Evolutionary conservation across 306 rosid species (phyloP).

Genomic region (Boehmeria nivea): DNA sequence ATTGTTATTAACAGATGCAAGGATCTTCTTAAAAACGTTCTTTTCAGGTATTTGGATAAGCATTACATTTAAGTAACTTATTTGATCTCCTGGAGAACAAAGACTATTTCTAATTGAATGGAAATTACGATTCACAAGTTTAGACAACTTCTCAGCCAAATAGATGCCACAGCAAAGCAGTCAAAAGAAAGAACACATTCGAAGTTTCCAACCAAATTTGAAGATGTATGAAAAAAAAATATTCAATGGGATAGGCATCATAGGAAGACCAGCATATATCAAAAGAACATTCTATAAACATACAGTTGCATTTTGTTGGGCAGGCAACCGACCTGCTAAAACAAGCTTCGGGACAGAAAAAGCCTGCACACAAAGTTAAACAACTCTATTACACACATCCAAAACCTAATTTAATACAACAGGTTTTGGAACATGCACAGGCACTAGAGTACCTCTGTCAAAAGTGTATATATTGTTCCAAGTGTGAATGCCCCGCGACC

Average conservation of each 20-base stretch:
- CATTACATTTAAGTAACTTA: too few relatives aligned
- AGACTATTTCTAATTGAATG: neutral
- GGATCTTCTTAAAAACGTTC: too few relatives aligned
- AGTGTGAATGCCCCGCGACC: slow-evolving; percentile 99
- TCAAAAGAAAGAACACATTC: too few relatives aligned
- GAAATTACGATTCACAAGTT: too few relatives aligned
- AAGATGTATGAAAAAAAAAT: neutral
- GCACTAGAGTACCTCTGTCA: slow-evolving; percentile 66
- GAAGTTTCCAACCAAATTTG: too few relatives aligned
- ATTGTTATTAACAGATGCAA: too few relatives aligned
- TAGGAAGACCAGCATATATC: slow-evolving; percentile 5
- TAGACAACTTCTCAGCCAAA: too few relatives aligned
- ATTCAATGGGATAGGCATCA: slow-evolving; percentile 1
- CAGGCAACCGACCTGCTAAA: slow-evolving; percentile 93
- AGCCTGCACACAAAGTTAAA: slow-evolving; percentile 45
- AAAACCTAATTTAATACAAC: slow-evolving; percentile 13
- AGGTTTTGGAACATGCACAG: slow-evolving; percentile 1
- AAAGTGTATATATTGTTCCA: slow-evolving; percentile 87
- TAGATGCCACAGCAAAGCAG: too few relatives aligned
- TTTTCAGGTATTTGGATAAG: too few relatives aligned
- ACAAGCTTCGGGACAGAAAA: slow-evolving; percentile 88
- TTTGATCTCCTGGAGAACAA: too few relatives aligned
- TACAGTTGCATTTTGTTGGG: slow-evolving; percentile 97
- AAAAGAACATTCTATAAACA: slow-evolving; percentile 32
- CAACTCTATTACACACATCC: slow-evolving; percentile 5